Percentiles rank a stretch among this genome's conserved stretches.
Evolutionary conservation across 345 rosid genomes (phyloP).

Genomic region (Toxicodendron radicans): DNA sequence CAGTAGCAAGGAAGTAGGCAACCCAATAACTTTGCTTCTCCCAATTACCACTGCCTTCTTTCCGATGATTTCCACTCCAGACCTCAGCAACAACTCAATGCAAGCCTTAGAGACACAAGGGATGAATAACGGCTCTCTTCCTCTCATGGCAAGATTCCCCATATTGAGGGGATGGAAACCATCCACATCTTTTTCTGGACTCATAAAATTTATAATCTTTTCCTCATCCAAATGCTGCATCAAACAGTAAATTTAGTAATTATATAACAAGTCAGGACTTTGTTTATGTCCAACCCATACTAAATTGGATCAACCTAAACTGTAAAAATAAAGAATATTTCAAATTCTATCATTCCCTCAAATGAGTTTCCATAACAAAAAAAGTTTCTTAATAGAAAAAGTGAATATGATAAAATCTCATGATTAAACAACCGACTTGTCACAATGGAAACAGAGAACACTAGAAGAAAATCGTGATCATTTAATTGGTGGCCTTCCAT

Average conservation of each 20-base stretch:
- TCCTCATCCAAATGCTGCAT: conserved; percentile 34
- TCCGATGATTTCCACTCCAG: conserved; percentile 33
- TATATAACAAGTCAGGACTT: conserved; percentile 6
- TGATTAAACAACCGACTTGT: background rate
- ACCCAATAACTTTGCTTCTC: conserved; percentile 37
- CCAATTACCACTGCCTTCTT: conserved; percentile 36
- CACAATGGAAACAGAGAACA: background rate
- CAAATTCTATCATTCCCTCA: background rate
- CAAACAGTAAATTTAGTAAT: background rate
- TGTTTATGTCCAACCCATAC: background rate
- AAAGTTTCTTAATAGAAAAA: background rate
- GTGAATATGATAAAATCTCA: background rate
- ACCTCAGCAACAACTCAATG: conserved; percentile 34
- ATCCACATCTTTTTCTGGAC: conserved; percentile 38
- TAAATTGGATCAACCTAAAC: background rate
- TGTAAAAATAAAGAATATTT: background rate
- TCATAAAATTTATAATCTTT: conserved; percentile 22
- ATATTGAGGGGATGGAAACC: conserved; percentile 41
- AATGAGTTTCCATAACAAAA: background rate
- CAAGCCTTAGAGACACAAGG: conserved; percentile 37
- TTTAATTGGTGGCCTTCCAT: background rate
- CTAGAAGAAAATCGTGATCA: background rate
- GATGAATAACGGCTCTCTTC: conserved; percentile 38
- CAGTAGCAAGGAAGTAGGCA: conserved; percentile 31
- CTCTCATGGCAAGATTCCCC: conserved; percentile 40